phyloP scores from a whole-genome alignment of 768 basidiomycete genomes.

The Podaxis sp. region DNA sequence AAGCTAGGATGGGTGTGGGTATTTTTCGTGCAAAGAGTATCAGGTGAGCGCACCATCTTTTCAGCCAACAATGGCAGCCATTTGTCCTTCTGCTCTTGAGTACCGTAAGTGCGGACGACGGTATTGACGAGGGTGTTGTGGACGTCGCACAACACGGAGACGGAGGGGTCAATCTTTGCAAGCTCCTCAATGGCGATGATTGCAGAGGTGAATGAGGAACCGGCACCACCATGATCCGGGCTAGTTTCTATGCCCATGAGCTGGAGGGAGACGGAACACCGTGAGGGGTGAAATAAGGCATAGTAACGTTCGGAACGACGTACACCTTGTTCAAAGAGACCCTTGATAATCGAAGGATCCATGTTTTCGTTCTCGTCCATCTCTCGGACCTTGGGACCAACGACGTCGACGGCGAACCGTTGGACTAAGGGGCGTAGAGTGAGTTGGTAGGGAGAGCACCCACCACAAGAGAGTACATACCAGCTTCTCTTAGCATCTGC shows the following conservation, averaged over 20 bases:
- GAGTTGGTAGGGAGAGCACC: not conserved
- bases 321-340: slow-evolving; percentile 93
- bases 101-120: slow-evolving; percentile 83
- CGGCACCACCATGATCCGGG: slow-evolving; percentile 80
- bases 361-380: slow-evolving; percentile 98
- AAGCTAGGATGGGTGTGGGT: slow-evolving; percentile 48
- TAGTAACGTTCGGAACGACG: slow-evolving; percentile 24
- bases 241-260: slow-evolving; percentile 98
- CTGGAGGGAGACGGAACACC: slow-evolving; percentile 34
- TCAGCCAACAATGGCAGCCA: slow-evolving; percentile 85
- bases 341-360: slow-evolving; percentile 85
- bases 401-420: slow-evolving; percentile 86
- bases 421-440: slow-evolving; percentile 51
- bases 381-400: slow-evolving; percentile 88
- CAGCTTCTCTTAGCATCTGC: slow-evolving; percentile 87
- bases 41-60: slow-evolving; percentile 52
- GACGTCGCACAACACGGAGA: slow-evolving; percentile 95
- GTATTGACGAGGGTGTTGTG: slow-evolving; percentile 99
- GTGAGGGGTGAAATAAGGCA: slow-evolving; percentile 8
- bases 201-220: slow-evolving; percentile 89
- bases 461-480: slow-evolving; percentile 38
- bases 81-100: slow-evolving; percentile 79
- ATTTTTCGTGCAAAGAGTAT: not conserved
- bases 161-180: slow-evolving; percentile 92
- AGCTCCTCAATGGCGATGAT: slow-evolving; percentile 98